A percentile compares a stretch with the other conserved stretches of the same genome.
phyloP scores from a whole-genome alignment of 1,284 basidiomycete species.

The Fistulina hepatica region DNA sequence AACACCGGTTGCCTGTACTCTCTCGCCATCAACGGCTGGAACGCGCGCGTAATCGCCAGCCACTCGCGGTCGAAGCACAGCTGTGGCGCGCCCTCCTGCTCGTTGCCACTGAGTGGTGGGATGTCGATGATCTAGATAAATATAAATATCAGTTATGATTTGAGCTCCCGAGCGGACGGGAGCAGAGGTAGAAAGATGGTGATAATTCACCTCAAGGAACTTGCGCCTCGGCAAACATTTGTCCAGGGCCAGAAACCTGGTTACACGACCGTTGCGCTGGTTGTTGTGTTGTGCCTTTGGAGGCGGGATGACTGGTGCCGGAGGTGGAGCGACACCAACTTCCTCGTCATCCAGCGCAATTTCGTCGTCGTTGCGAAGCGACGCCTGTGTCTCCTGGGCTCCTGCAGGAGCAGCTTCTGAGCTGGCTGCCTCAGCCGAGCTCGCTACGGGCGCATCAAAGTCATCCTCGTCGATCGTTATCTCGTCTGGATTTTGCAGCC shows the following conservation, averaged over 20 bases:
- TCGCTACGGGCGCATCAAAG: slow-evolving; percentile 11
- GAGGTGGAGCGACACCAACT: slow-evolving; percentile 29
- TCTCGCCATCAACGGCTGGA: slow-evolving; percentile 69
- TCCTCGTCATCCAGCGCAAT: slow-evolving; percentile 57
- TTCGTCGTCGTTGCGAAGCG: slow-evolving; percentile 54
- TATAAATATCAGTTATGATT: too few relatives aligned
- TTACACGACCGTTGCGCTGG: slow-evolving; percentile 24
- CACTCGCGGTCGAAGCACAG: slow-evolving; percentile 77
- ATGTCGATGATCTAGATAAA: slow-evolving; percentile 60
- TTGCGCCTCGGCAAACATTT: slow-evolving; percentile 79
- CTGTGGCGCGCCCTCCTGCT: slow-evolving; percentile 7
- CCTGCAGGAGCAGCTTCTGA: not conserved
- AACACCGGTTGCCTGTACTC: slow-evolving; percentile 29
- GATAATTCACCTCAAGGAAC: slow-evolving; percentile 70
- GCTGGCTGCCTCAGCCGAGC: slow-evolving; percentile 7
- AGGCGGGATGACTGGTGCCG: slow-evolving; percentile 20
- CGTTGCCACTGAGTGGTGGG: slow-evolving; percentile 13
- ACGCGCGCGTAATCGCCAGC: slow-evolving; percentile 86
- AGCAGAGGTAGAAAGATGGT: slow-evolving; percentile 4
- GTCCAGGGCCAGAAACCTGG: slow-evolving; percentile 85
- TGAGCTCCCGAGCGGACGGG: too few relatives aligned
- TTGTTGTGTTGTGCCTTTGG: slow-evolving; percentile 13
- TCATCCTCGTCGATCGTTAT: slow-evolving; percentile 53
- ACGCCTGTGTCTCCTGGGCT: slow-evolving; percentile 5
- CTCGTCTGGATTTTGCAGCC: slow-evolving; percentile 50